Evolutionary conservation across 805 yeast species (phyloP).

Genomic region (Yamadazyma endophytica): DNA sequence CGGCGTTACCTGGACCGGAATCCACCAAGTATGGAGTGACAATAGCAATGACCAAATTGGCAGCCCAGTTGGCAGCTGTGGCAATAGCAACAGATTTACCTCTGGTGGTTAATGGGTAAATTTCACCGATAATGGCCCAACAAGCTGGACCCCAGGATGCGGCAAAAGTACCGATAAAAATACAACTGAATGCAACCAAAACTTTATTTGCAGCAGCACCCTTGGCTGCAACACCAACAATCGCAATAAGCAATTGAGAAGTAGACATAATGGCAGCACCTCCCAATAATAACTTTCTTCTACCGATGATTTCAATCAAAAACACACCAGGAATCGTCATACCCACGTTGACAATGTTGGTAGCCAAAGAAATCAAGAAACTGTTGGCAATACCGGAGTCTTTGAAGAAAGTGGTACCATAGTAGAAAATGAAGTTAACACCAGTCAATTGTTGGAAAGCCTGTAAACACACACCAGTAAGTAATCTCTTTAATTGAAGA

Average conservation of each 20-base stretch:
- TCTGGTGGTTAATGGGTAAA: slow-evolving; percentile 34
- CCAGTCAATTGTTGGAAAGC: slow-evolving; percentile 90
- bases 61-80: slow-evolving; percentile 40
- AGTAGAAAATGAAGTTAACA: slow-evolving; percentile 85
- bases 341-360: slow-evolving; percentile 38
- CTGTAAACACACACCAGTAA: slow-evolving; percentile 66
- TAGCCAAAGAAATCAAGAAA: slow-evolving; percentile 41
- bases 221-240: slow-evolving; percentile 36
- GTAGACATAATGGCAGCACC: slow-evolving; percentile 64
- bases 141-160: slow-evolving; percentile 41
- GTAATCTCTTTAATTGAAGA: slow-evolving; percentile 42
- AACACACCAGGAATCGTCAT: slow-evolving; percentile 35
- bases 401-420: slow-evolving; percentile 78
- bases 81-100: slow-evolving; percentile 36
- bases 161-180: slow-evolving; percentile 37
- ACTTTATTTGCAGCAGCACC: slow-evolving; percentile 25
- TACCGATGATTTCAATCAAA: slow-evolving; percentile 45
- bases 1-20: slow-evolving; percentile 33
- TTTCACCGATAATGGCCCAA: slow-evolving; percentile 37
- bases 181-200: slow-evolving; percentile 35
- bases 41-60: slow-evolving; percentile 39
- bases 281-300: slow-evolving; percentile 54
- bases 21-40: slow-evolving; percentile 41
- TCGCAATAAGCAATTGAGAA: slow-evolving; percentile 49
- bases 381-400: slow-evolving; percentile 55